phyloP scores from a whole-genome alignment of 2,329 filamentous ascomycete genomes.

The Periconia macrospinosa region DNA sequence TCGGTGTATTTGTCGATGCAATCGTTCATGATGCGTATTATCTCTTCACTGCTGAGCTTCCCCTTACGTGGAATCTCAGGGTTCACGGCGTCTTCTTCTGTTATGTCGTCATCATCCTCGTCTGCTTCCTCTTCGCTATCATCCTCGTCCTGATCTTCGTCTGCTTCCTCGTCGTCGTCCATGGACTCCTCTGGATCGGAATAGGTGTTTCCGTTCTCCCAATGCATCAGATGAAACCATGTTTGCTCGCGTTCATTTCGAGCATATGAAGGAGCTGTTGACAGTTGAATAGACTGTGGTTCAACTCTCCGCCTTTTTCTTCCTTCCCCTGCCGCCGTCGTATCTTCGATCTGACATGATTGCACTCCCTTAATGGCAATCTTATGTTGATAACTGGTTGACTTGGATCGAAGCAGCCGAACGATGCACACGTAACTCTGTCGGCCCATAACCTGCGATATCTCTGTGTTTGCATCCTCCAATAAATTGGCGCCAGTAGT shows the following conservation, averaged over 20 bases:
- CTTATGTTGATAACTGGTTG: conserved; percentile 8
- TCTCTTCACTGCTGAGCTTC: conserved; percentile 16
- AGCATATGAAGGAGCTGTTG: too few species aligned
- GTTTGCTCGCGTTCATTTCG: too few species aligned
- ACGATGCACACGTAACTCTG: conserved; percentile 49
- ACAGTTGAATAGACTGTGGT: too few species aligned
- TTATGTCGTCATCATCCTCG: conserved; percentile 1
- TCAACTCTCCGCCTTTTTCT: not conserved
- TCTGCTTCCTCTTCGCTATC: conserved; percentile 15
- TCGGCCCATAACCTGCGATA: not conserved
- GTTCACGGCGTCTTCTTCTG: not conserved
- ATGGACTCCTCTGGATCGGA: conserved; percentile 6
- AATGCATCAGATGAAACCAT: conserved; percentile 35
- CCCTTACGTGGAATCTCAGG: conserved; percentile 1
- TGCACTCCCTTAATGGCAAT: conserved; percentile 2
- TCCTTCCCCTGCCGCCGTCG: too few species aligned
- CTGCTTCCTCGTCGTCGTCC: conserved; percentile 9
- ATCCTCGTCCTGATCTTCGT: conserved; percentile 4
- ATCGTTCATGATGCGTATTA: conserved; percentile 30
- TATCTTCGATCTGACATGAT: not conserved
- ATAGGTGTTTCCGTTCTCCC: conserved; percentile 9
- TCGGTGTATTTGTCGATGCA: conserved; percentile 20
- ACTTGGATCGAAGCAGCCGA: conserved; percentile 50
- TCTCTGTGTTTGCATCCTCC: conserved; percentile 51
- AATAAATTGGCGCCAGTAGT: conserved; percentile 69